These are phyloP conservation scores for Diaporthe citriasiana DNA, from an alignment of 2,329 filamentous ascomycete species.

Conservation along the genomic window DNA sequence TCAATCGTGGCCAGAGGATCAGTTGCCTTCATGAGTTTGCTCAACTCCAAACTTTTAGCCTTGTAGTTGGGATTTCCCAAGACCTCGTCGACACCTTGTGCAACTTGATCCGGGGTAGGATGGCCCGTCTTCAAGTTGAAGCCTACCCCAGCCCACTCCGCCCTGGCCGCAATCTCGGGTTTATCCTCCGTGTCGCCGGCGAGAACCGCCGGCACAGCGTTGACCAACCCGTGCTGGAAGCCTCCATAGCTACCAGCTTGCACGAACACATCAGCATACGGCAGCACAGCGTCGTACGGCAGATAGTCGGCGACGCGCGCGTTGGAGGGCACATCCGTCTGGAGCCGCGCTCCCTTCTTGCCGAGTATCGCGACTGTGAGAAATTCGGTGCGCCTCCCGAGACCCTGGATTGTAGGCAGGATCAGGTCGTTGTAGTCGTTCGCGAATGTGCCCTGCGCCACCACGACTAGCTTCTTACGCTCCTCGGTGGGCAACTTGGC, in stretches of 20 bases:
- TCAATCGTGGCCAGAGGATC: conserved; percentile 15
- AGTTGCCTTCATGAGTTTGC: conserved; percentile 40
- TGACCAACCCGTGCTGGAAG: conserved; percentile 58
- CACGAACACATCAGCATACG: conserved; percentile 60
- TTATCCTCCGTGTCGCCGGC: conserved; percentile 59
- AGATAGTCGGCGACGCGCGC: conserved; percentile 61
- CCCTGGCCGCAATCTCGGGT: conserved; percentile 57
- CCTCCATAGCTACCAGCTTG: conserved; percentile 65
- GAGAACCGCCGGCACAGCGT: conserved; percentile 62
- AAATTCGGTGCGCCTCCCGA: conserved; percentile 57
- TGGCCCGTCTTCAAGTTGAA: conserved; percentile 57
- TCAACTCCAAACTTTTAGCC: conserved; percentile 46
- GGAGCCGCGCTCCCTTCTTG: conserved; percentile 47
- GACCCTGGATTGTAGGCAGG: conserved; percentile 59
- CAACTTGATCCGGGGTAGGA: conserved; percentile 50
- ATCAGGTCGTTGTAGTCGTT: conserved; percentile 58
- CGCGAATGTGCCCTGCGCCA: conserved; percentile 63
- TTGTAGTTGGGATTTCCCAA: conserved; percentile 51
- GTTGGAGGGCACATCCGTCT: conserved; percentile 55
- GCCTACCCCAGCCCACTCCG: conserved; percentile 59
- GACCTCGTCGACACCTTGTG: conserved; percentile 51
- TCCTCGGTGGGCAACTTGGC: conserved; percentile 40
- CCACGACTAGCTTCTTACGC: conserved; percentile 59
- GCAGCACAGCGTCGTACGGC: conserved; percentile 61
- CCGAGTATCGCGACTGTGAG: conserved; percentile 54